Percentiles rank a stretch among this genome's conserved stretches.
Evolutionary conservation across 164 flowering plant genomes (phyloP).

Genomic region (Nymphaea thermarum): DNA sequence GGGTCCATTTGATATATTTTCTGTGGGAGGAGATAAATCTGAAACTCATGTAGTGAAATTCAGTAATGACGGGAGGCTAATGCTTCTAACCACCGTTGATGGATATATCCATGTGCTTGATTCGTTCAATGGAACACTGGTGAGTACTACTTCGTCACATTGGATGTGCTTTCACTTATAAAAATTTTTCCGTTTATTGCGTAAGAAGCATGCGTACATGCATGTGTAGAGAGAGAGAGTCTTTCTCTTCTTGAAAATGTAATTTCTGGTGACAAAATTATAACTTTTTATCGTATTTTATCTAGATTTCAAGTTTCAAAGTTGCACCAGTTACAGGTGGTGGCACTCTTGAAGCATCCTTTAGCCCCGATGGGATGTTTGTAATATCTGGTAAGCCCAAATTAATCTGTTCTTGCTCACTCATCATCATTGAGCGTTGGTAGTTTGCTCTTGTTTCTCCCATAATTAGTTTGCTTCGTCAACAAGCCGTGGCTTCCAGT

Average conservation of each 20-base stretch:
- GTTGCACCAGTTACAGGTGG: conserved; percentile 73
- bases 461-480: too few species aligned
- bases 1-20: conserved; percentile 96
- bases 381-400: conserved; percentile 67
- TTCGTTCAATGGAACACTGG: conserved; percentile 88
- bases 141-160: conserved; percentile 22
- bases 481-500: too few species aligned
- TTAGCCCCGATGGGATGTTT: conserved; percentile 96
- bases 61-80: conserved; percentile 91
- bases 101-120: conserved; percentile 91
- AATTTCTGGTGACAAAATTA: too few species aligned
- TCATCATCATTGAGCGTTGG: not conserved
- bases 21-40: conserved; percentile 85
- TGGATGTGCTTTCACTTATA: not conserved
- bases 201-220: too few species aligned
- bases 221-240: too few species aligned
- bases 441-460: not conserved
- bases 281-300: not conserved
- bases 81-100: conserved; percentile 76
- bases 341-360: conserved; percentile 91
- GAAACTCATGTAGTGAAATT: conserved; percentile 91
- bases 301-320: conserved; percentile 62
- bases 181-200: too few species aligned
- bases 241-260: too few species aligned
- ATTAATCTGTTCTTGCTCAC: not conserved